Percentiles rank a stretch among this genome's conserved stretches.
Evolutionary conservation across 768 basidiomycete species (phyloP).

Genomic region (Amanita pseudoporphyria): DNA sequence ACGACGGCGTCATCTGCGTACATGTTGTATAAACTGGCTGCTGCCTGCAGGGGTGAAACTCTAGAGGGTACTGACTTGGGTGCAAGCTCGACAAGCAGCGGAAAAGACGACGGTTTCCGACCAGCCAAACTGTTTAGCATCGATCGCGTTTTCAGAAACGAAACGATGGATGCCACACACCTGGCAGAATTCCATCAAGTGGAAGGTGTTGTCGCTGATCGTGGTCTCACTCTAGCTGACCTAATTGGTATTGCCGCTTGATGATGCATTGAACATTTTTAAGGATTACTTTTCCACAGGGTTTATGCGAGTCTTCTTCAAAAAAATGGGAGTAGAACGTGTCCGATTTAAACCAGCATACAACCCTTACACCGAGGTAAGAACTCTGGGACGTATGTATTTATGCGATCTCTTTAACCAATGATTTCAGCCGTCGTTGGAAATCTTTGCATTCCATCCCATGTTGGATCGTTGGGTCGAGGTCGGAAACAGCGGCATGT

Average conservation of each 20-base stretch:
- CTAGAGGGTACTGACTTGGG: constrained; percentile 30
- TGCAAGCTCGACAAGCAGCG: constrained; percentile 23
- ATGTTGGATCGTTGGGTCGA: constrained; percentile 93
- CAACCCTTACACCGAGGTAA: constrained; percentile 94
- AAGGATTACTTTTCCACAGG: constrained; percentile 40
- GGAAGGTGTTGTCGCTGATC: constrained; percentile 98
- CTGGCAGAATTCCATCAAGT: constrained; percentile 99
- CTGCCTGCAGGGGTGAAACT: constrained; percentile 60
- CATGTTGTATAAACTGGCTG: constrained; percentile 92
- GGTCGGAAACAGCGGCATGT: constrained; percentile 99
- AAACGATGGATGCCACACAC: constrained; percentile 97
- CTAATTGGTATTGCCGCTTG: constrained; percentile 61
- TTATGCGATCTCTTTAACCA: constrained; percentile 1
- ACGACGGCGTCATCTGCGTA: constrained; percentile 91
- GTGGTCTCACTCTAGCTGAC: constrained; percentile 85
- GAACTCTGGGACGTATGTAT: neutral
- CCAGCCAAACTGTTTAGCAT: constrained; percentile 96
- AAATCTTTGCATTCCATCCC: constrained; percentile 98
- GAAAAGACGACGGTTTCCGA: constrained; percentile 65
- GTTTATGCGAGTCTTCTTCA: constrained; percentile 98
- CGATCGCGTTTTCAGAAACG: constrained; percentile 97
- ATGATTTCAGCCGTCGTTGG: constrained; percentile 70
- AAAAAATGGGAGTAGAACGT: constrained; percentile 92
- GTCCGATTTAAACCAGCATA: constrained; percentile 98
- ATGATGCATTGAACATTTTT: neutral